Conservation (phyloP, 2,329 filamentous ascomycete genomes). For the Tolypocladium cylindrosporum region DNA sequence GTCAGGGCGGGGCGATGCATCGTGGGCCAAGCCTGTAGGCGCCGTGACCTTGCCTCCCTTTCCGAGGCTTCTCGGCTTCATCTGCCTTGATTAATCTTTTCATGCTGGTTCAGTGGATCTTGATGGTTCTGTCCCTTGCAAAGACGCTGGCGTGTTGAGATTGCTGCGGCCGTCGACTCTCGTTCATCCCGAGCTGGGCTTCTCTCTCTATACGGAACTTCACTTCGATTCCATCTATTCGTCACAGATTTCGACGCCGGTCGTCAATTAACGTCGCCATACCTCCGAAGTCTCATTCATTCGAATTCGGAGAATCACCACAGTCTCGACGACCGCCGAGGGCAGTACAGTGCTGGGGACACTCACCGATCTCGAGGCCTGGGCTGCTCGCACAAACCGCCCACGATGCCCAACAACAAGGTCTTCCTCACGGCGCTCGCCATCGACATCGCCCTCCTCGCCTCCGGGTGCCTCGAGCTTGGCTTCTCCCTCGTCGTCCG, state of each 20-base stretch:
- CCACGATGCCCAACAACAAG: slow-evolving; percentile 45
- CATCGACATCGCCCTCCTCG: slow-evolving; percentile 40
- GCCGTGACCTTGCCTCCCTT: neutral
- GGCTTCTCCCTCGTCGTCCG: slow-evolving; percentile 44
- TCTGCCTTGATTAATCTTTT: neutral
- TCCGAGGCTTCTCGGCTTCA: neutral
- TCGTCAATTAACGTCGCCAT: neutral
- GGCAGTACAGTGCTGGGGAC: neutral
- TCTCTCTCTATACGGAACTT: neutral
- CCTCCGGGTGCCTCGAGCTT: slow-evolving; percentile 43
- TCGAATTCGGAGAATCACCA: neutral
- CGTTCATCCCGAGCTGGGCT: neutral
- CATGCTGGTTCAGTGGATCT: neutral
- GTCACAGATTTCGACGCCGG: neutral
- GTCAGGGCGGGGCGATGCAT: neutral
- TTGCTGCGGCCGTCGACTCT: neutral
- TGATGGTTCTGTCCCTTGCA: neutral
- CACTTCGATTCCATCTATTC: neutral
- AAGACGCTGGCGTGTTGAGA: neutral
- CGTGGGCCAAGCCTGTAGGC: neutral
- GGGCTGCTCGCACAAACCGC: neutral
- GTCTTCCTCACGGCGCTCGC: slow-evolving; percentile 39
- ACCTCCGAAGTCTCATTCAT: neutral
- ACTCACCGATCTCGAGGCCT: neutral
- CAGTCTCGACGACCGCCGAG: neutral